These are phyloP conservation scores for Termitomyces heimii DNA, from an alignment of 768 basidiomycete genomes.

Conservation along the genomic window DNA sequence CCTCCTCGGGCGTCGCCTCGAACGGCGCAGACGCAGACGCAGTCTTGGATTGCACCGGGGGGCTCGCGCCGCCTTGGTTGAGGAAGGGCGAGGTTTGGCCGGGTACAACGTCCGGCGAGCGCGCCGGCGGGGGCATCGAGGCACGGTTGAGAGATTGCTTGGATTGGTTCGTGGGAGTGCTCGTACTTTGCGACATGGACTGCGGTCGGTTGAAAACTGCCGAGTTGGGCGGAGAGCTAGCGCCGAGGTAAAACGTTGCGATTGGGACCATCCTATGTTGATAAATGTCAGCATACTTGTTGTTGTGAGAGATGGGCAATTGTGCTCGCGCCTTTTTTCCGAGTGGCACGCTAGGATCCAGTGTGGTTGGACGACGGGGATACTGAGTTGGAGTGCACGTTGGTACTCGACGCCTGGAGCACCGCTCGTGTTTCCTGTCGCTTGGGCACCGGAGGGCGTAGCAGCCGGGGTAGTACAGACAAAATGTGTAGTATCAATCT, in stretches of 20 bases:
- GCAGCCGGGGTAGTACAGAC: slow-evolving; percentile 89
- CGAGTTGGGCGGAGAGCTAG: slow-evolving; percentile 35
- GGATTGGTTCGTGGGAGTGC: slow-evolving; percentile 24
- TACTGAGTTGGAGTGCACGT: slow-evolving; percentile 87
- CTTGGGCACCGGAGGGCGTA: slow-evolving; percentile 51
- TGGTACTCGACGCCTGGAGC: slow-evolving; percentile 88
- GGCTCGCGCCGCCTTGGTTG: slow-evolving; percentile 31
- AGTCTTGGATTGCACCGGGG: slow-evolving; percentile 14
- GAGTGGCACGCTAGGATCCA: slow-evolving; percentile 90
- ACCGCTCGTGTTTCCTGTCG: slow-evolving; percentile 42
- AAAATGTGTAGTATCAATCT: slow-evolving; percentile 98
- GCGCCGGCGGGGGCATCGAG: slow-evolving; percentile 60
- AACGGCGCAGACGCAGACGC: slow-evolving; percentile 25
- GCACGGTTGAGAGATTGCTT: slow-evolving; percentile 45
- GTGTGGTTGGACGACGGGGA: slow-evolving; percentile 91
- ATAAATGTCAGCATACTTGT: neutral
- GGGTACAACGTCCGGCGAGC: slow-evolving; percentile 38
- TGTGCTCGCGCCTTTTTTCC: slow-evolving; percentile 82
- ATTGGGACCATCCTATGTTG: slow-evolving; percentile 80
- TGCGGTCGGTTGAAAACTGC: slow-evolving; percentile 50
- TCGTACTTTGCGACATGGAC: slow-evolving; percentile 65
- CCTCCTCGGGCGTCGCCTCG: slow-evolving; percentile 52
- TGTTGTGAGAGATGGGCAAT: slow-evolving; percentile 15
- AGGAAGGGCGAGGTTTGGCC: slow-evolving; percentile 30
- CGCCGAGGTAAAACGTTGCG: slow-evolving; percentile 74